These are phyloP conservation scores for Quercus parvula DNA, from an alignment of 306 rosid species.

Conservation along the genomic window DNA sequence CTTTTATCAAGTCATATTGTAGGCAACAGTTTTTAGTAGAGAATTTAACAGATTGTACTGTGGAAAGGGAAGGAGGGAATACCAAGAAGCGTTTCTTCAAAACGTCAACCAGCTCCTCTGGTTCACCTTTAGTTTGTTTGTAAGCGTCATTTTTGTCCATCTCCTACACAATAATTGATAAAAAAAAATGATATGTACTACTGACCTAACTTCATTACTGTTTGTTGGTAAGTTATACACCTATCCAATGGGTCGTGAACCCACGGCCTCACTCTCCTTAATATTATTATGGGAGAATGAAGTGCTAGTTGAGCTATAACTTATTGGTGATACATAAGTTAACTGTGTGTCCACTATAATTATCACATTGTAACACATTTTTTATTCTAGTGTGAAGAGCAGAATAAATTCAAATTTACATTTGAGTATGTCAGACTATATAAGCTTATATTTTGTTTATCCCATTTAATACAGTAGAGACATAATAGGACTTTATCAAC, in stretches of 20 bases:
- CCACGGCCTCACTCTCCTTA: no score
- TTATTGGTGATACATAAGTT: no score
- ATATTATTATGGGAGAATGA: conserved; percentile 5
- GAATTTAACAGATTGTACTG: not conserved
- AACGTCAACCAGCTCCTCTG: conserved; percentile 52
- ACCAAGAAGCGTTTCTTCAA: conserved; percentile 63
- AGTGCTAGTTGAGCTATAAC: not conserved
- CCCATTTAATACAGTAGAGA: not conserved
- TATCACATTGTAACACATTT: no score
- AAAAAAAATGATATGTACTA: not conserved
- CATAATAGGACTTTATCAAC: not conserved
- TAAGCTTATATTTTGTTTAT: not conserved
- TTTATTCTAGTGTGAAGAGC: no score
- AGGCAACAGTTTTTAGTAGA: not conserved
- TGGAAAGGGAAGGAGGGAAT: not conserved
- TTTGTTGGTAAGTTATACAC: no score
- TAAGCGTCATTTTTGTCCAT: conserved; percentile 57
- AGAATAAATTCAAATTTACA: not conserved
- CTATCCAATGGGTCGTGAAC: not conserved
- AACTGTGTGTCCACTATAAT: no score
- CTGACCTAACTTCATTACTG: no score
- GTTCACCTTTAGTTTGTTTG: conserved; percentile 49
- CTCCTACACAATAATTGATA: conserved; percentile 33
- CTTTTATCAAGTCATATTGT: not conserved
- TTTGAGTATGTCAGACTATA: not conserved